Base-by-base conservation (phyloP, 1,139 yeast genomes). In the Taiozyma sp. region DNA sequence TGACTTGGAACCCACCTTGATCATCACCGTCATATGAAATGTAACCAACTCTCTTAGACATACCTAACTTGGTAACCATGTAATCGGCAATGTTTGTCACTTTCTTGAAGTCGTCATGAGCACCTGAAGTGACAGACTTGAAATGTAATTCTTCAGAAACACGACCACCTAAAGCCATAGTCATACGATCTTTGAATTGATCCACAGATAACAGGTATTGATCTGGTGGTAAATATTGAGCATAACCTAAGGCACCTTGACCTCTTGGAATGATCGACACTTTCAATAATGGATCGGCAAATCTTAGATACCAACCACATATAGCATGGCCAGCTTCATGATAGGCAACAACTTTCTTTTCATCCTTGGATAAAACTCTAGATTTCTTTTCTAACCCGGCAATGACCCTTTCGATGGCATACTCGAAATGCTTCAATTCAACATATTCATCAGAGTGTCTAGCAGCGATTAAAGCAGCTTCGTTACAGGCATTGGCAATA, bases 251-350 rank as follows among this genome's bases (percentile, higher is more conserved):
- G 8, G 93, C 92, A 51, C 92, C 92, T 70, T 84, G 91, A 39
- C 93, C 93, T 66, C 95, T 76, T 48, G 95, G 93, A 53, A 87
- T 84, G 58, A 87, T 84, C n/a, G 90, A 81, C 8, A 86, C 93
- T 65, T 87, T 87, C 50, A 87, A 76, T 54, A 87, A 70, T 14
- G 95, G 95, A 65, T 87, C 93, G 30, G 91, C 90, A 65, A 69
- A 79, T 65, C 83, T 80, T 63, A 83, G 72, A 61, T 72, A 83
- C 91, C 92, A 84, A 29, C 93, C 88, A 72, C 92, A 84, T 51
- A 85, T 76, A 7, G 95, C 93, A 67, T 85, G 91, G 1, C 93
- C 95, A 2, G 93, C 92, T 67, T 84, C 95, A 66, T 87, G 95
- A 61, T 81, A 87, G 1, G 93, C 92, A 48, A 87, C 93, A 27